Evolutionary conservation across 2,329 filamentous ascomycete genomes (phyloP), one percentile per base, ranked within the genome.

Genomic region (Fusarium sp.): DNA sequence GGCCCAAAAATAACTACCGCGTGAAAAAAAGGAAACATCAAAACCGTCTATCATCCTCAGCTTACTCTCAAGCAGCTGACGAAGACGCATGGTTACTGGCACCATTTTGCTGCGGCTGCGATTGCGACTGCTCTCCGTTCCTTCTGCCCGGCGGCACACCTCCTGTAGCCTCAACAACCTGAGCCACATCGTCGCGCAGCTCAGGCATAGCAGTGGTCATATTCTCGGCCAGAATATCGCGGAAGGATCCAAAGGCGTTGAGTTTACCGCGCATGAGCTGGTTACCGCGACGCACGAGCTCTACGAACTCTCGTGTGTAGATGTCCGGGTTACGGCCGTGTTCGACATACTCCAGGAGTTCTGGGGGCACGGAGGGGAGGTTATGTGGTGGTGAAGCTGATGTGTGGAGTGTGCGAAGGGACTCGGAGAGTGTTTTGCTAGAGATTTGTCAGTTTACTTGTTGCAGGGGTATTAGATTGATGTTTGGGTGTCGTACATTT

Each of bases 221-320:
- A 78, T 90, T 84, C 56, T 82, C 82, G 15, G 89, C 90, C 4
- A 92, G 81, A 25, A 89, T 83, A 79, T 92, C 89, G 56, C 89
- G 82, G 77, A 92, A 91, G 30, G 79, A 73, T 14, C 78, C 83
- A 76, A 91, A 92, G 38, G 89, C 90, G 73, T 81, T 78, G 79
- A 85, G 83, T 83, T 91, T 92, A 59, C 90, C 90, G 73, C 86
- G 84, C 82, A 90, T 85, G 66, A 90, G 81, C 83, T 92, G 90
- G 81, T 92, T 92, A 43, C 86, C 84, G 49, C 89, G 83, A 58
- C 89, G 82, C 25, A 90, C 89, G 55, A 90, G 83, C 86, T 92
- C 90, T 75, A 92, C 89, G 75, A 92, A 92, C 82, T 92, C 90
- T 75, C 90, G 85, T 58, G 90, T 92, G 83, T 92, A 92, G 73